Conservation (phyloP, 192 early-diverging fungal species). For the Linnemannia exigua region DNA sequence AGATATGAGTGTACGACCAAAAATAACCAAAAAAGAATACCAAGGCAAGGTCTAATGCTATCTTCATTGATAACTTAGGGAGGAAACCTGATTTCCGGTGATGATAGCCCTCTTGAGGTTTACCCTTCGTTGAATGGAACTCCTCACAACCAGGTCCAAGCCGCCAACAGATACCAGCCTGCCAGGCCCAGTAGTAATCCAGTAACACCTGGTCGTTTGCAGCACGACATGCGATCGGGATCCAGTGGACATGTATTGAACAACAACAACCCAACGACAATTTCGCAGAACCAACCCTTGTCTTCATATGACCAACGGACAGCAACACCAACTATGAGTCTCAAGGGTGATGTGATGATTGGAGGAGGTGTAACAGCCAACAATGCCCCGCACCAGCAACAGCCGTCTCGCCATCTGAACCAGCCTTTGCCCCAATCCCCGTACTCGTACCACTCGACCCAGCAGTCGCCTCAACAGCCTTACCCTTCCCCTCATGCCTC, state of each 20-base stretch:
- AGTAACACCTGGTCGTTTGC: slow-evolving; percentile 22
- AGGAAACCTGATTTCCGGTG: slow-evolving; percentile 37
- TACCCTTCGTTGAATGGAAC: slow-evolving; percentile 28
- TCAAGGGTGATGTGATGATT: slow-evolving; percentile 49
- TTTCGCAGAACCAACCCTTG: slow-evolving; percentile 46
- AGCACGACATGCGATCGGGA: slow-evolving; percentile 34
- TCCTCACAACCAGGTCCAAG: slow-evolving; percentile 35
- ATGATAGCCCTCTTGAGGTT: slow-evolving; percentile 30
- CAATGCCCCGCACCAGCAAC: slow-evolving; percentile 29
- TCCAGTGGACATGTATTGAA: slow-evolving; percentile 26
- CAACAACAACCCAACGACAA: slow-evolving; percentile 21
- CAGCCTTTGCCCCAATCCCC: slow-evolving; percentile 45
- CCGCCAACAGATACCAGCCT: slow-evolving; percentile 38
- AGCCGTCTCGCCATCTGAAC: slow-evolving; percentile 30
- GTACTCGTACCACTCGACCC: slow-evolving; percentile 46
- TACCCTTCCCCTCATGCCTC: slow-evolving; percentile 50
- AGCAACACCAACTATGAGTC: slow-evolving; percentile 28
- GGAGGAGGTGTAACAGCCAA: slow-evolving; percentile 27
- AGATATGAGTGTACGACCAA: no score
- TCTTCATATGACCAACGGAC: slow-evolving; percentile 43
- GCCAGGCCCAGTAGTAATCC: slow-evolving; percentile 29
- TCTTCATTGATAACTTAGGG: slow-evolving; percentile 14
- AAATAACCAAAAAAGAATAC: neutral
- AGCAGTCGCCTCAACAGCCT: slow-evolving; percentile 51
- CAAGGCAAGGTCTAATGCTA: neutral